phyloP scores from a whole-genome alignment of 108 stramenopile species.

The Skeletonema costatum region DNA sequence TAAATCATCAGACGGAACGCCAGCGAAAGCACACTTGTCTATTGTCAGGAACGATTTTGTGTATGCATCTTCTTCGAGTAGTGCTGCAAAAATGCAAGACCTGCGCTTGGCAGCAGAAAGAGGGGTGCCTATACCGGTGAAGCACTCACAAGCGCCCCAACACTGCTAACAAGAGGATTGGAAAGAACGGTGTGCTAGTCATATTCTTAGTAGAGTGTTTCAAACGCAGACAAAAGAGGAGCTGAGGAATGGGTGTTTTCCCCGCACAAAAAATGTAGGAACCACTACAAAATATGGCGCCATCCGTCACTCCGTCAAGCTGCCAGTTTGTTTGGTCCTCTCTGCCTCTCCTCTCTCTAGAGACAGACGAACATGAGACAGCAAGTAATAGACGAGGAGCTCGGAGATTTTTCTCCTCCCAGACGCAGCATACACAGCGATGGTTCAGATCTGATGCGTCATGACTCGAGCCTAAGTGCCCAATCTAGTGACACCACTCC shows the following conservation, averaged over 20 bases:
- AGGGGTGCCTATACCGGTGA: neutral
- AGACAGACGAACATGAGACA: neutral
- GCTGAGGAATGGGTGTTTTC: too few species aligned
- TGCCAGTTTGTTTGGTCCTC: too few species aligned
- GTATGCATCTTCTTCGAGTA: slow-evolving; percentile 21
- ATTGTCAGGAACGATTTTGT: slow-evolving; percentile 49
- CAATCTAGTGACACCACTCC: slow-evolving; percentile 2
- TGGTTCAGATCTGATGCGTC: neutral
- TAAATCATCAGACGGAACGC: slow-evolving; percentile 40
- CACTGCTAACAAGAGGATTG: neutral
- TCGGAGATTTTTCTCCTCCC: neutral
- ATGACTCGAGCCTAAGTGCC: slow-evolving; percentile 5
- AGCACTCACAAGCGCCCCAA: neutral
- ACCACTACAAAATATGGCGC: too few species aligned
- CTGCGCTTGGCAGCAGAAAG: neutral
- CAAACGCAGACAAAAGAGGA: too few species aligned
- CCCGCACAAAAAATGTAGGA: too few species aligned
- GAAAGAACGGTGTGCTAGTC: neutral
- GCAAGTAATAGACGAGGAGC: neutral
- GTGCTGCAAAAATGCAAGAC: neutral
- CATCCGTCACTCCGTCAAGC: too few species aligned
- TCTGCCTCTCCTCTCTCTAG: too few species aligned
- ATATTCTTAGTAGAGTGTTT: neutral
- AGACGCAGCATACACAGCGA: neutral
- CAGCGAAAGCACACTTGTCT: slow-evolving; percentile 47